Evolutionary conservation across 768 basidiomycete genomes (phyloP).

Genomic region (Suillus tomentosus): DNA sequence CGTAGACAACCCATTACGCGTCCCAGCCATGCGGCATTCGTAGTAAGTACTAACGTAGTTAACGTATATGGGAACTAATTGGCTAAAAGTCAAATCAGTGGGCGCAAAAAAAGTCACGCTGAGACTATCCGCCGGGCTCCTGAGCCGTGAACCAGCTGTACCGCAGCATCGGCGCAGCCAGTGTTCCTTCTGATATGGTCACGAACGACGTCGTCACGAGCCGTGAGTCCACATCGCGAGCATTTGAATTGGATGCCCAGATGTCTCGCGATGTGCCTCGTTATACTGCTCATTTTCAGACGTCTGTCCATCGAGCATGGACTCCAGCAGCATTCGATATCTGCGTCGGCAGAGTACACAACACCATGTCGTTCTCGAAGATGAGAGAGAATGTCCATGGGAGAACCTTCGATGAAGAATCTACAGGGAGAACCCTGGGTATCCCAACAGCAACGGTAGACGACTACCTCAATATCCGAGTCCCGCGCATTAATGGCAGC

Average conservation of each 20-base stretch:
- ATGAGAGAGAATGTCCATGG: neutral
- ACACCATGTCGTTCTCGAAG: neutral
- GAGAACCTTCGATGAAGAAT: neutral
- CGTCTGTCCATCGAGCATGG: neutral
- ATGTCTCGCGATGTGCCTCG: neutral
- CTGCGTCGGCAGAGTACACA: neutral
- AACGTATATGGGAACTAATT: neutral
- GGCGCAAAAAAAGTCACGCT: neutral
- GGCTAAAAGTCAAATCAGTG: neutral
- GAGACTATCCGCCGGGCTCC: neutral
- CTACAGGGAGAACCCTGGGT: neutral
- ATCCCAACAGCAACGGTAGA: neutral
- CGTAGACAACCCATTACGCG: neutral
- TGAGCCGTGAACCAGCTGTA: neutral
- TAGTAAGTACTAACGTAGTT: constrained; percentile 8
- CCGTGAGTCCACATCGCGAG: neutral
- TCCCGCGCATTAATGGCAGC: neutral
- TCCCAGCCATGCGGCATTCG: neutral
- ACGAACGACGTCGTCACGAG: constrained; percentile 1
- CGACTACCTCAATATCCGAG: neutral
- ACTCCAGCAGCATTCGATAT: neutral
- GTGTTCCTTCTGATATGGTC: neutral
- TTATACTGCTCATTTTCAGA: constrained; percentile 1
- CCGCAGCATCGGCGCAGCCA: neutral
- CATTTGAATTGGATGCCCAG: neutral